Percentiles rank a stretch among this genome's conserved stretches.
phyloP scores from a whole-genome alignment of 2,329 filamentous ascomycete genomes.

The Diaporthe batatas region DNA sequence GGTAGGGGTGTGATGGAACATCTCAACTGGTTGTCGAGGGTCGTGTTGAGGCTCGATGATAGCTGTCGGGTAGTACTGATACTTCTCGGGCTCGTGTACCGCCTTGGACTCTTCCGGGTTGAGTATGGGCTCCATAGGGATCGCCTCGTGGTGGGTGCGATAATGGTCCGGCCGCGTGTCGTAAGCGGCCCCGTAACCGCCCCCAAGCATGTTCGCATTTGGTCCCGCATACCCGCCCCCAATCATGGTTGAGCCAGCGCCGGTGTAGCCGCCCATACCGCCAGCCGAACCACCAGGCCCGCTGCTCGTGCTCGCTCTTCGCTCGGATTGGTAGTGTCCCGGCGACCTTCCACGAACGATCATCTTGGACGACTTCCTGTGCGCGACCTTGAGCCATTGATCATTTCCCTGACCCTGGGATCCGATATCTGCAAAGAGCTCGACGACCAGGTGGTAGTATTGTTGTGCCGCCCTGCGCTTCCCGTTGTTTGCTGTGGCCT shows the following conservation, averaged over 20 bases:
- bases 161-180: conserved; percentile 58
- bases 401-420: conserved; percentile 57
- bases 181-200: conserved; percentile 54
- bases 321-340: conserved; percentile 81
- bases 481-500: conserved; percentile 93
- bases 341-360: conserved; percentile 89
- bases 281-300: conserved; percentile 76
- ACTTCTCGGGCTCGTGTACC: conserved; percentile 63
- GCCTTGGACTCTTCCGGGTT: conserved; percentile 65
- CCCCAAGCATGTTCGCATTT: conserved; percentile 56
- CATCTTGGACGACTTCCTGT: conserved; percentile 81
- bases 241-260: conserved; percentile 53
- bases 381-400: conserved; percentile 78
- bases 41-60: conserved; percentile 64
- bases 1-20: conserved; percentile 57
- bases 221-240: conserved; percentile 55
- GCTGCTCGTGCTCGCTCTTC: conserved; percentile 77
- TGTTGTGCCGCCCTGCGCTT: conserved; percentile 92
- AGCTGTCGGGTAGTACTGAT: conserved; percentile 66
- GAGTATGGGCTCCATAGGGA: conserved; percentile 65
- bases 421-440: conserved; percentile 80
- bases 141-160: conserved; percentile 61
- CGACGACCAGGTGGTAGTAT: conserved; percentile 91
- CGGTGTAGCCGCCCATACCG: conserved; percentile 65
- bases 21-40: conserved; percentile 59